Evolutionary conservation across 176 grass and related monocot genomes (phyloP).

Genomic region (Bromus sterilis): DNA sequence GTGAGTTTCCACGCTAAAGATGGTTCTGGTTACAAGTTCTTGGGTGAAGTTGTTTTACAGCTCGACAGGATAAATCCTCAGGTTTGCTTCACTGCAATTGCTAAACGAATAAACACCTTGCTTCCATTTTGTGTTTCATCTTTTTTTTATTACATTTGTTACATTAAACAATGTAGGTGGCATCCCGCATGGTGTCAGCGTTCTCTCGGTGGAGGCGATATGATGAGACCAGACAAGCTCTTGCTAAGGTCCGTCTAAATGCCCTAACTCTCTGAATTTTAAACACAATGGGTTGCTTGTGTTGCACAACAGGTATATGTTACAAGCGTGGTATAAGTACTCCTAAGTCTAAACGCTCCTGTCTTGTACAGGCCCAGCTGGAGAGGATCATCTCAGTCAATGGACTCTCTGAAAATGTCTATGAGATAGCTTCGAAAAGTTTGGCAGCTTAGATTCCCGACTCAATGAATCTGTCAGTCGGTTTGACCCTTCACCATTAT

Average conservation of each 20-base stretch:
- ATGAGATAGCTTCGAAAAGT: constrained; percentile 89
- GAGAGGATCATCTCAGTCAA: constrained; percentile 88
- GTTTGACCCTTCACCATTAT: neutral
- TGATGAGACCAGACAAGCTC: constrained; percentile 68
- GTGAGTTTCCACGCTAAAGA: constrained; percentile 99
- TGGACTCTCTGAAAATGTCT: constrained; percentile 94
- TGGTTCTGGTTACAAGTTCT: constrained; percentile 90
- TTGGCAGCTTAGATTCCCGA: constrained; percentile 50
- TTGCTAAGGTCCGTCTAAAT: constrained; percentile 61
- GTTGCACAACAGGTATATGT: neutral
- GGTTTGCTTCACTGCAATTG: constrained; percentile 22
- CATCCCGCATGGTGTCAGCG: constrained; percentile 90
- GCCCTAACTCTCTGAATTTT: neutral
- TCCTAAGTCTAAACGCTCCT: neutral
- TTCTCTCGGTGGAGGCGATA: constrained; percentile 89
- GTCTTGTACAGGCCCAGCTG: constrained; percentile 65
- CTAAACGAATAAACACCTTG: neutral
- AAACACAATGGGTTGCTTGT: neutral
- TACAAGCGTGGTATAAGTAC: neutral
- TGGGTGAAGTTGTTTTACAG: constrained; percentile 90
- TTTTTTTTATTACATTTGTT: neutral
- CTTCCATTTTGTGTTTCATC: neutral
- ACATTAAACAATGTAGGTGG: constrained; percentile 49
- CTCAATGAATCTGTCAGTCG: neutral
- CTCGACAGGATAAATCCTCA: constrained; percentile 98